Conservation (phyloP, 2,329 filamentous ascomycete genomes). For the Epichloe scottii region DNA sequence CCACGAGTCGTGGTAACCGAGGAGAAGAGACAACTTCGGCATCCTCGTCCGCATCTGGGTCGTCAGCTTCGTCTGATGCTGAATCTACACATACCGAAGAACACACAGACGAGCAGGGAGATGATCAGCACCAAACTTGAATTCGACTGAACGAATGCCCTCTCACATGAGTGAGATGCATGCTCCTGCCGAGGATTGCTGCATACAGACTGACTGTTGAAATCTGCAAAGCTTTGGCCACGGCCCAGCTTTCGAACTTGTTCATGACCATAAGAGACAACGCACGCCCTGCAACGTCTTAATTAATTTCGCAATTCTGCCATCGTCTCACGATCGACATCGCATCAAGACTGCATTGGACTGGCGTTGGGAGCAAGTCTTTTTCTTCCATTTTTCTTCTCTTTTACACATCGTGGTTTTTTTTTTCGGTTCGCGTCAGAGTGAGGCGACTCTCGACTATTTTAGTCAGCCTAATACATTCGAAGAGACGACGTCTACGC, state of each 20-base stretch:
- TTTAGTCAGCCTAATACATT: neutral
- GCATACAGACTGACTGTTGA: neutral
- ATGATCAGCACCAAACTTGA: neutral
- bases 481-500: neutral
- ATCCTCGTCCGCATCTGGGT: slow-evolving; percentile 12
- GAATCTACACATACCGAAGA: slow-evolving; percentile 22
- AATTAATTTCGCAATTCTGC: neutral
- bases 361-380: slow-evolving; percentile 4
- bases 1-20: slow-evolving; percentile 18
- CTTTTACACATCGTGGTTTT: neutral
- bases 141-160: neutral
- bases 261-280: neutral
- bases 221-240: slow-evolving; percentile 2
- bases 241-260: neutral
- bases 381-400: neutral
- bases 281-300: neutral
- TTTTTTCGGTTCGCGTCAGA: neutral
- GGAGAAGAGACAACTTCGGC: slow-evolving; percentile 20
- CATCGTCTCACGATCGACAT: neutral
- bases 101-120: slow-evolving; percentile 1
- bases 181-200: neutral
- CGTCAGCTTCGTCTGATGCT: slow-evolving; percentile 23
- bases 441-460: no score
- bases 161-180: neutral
- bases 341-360: slow-evolving; percentile 7